Evolutionary conservation across 2,329 filamentous ascomycete species (phyloP).

Genomic region (Fusarium pseudocircinatum): DNA sequence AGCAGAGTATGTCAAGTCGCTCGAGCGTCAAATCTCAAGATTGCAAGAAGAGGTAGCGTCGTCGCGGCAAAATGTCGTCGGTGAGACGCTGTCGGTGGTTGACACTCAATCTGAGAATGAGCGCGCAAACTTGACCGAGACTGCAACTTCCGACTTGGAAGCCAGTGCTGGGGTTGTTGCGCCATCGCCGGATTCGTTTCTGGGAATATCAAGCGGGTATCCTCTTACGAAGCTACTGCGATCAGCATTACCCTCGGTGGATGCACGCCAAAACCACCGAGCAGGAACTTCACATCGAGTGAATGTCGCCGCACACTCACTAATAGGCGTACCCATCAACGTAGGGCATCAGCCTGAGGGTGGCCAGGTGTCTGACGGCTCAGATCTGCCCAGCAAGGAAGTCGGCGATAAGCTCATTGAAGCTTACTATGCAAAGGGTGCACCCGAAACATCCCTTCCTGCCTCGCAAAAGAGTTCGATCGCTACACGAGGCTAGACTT

Average conservation of each 20-base stretch:
- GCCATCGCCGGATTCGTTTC: not conserved
- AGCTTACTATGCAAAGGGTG: not conserved
- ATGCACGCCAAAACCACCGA: not conserved
- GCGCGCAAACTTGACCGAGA: not conserved
- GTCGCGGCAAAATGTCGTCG: not conserved
- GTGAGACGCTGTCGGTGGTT: not conserved
- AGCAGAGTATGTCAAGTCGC: not conserved
- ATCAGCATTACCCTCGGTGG: not conserved
- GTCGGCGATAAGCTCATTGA: not conserved
- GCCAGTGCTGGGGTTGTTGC: slow-evolving; percentile 4
- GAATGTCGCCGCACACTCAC: not conserved
- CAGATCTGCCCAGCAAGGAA: not conserved
- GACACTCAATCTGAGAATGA: not conserved
- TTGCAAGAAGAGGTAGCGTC: not conserved
- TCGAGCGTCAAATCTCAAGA: not conserved
- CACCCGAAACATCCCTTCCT: slow-evolving; percentile 4
- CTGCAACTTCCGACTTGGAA: not conserved
- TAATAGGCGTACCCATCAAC: not conserved
- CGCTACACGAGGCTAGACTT: not conserved
- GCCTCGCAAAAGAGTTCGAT: not conserved
- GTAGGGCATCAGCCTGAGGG: accelerated
- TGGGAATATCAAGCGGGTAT: not conserved
- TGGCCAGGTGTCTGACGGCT: not conserved
- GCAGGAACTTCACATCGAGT: not conserved
- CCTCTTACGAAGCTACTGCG: not conserved